A percentile compares a stretch with the other conserved stretches of the same genome.
Evolutionary conservation across 495 filamentous ascomycete genomes (phyloP).

Genomic region (Poronia punctata): DNA sequence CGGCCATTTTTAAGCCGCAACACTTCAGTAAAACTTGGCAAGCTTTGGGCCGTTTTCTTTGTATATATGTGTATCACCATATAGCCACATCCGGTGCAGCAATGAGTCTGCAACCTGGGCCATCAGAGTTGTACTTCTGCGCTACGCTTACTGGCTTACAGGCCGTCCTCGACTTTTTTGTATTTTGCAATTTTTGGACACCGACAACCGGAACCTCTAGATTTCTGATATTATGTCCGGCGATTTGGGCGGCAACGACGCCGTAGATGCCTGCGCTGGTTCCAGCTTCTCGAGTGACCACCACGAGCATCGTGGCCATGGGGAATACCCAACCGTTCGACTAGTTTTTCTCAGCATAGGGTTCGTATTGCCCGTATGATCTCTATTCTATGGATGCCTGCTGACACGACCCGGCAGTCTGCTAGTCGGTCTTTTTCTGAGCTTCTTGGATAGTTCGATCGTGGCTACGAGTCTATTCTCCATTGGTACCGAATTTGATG

Average conservation of each 20-base stretch:
- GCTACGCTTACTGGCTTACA: no score
- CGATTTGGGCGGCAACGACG: background rate
- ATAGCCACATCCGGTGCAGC: background rate
- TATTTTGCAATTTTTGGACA: no score
- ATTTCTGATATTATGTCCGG: background rate
- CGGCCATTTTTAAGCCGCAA: no score
- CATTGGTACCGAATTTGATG: conserved; percentile 35
- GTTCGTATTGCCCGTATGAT: no score
- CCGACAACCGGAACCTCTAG: no score
- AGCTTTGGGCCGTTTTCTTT: background rate
- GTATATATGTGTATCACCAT: conserved; percentile 3
- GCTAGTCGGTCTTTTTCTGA: conserved; percentile 27
- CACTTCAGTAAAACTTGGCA: no score
- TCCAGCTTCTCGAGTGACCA: conserved; percentile 12
- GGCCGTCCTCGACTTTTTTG: no score
- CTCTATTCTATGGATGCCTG: no score
- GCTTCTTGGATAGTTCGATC: conserved; percentile 39
- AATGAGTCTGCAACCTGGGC: background rate
- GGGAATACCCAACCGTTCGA: conserved; percentile 14
- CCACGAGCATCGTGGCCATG: no score
- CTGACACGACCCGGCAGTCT: no score
- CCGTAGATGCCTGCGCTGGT: background rate
- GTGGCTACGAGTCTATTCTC: conserved; percentile 38
- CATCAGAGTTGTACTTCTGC: no score
- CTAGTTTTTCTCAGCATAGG: conserved; percentile 16